Base-by-base conservation (phyloP, 352 stramenopile genomes). In the Phytophthora pisi region DNA sequence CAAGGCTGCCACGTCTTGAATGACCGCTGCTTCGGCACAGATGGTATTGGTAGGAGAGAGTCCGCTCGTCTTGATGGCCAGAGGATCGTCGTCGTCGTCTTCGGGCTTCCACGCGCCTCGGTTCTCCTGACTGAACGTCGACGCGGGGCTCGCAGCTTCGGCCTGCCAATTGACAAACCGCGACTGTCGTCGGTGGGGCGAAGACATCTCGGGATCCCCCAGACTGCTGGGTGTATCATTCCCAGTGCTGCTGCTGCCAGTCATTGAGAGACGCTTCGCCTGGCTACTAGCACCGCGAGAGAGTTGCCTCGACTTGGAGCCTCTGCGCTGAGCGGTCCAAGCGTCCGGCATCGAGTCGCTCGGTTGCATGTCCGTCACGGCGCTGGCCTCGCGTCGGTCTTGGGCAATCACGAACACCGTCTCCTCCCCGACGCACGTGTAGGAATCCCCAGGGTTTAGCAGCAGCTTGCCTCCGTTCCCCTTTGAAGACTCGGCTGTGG, bases 361-460 rank as follows among this genome's bases (percentile, higher is more conserved):
- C 24, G 42, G 7, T 8, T 61, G 42, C 58, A 76, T 73, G 9
- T 57, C 38, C 5, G 64, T 76, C 64, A 76, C 68, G 5, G 68
- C 64, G 16, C 46, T 73, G 1, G 68, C 68, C 24, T 76, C 42
- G 16, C 64, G 64, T 64, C 56, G 68, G 57, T 72, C 84, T 53
- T 76, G 78, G 18, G 87, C 87, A 38, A 95, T 84, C 16, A 92
- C 84, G 52, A 95, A 92, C 26, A 81, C 84, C 10, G 68, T 77
- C 49, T 95, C 87, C 5, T 79, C 69, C 10, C 87, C 87, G 4
- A 75, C 54, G 59, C 87, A 95, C 0, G 72, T 79, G 66, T 93
- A 95, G 52, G 84, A 87, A 36, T 89, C 79, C 13, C 84, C 82
- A 9, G 87, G 87, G 46, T 95, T 95, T 10, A 95, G 50, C 5